These are phyloP conservation scores for Leccinum arenicola DNA, from an alignment of 768 basidiomycete genomes.

Conservation along the genomic window DNA sequence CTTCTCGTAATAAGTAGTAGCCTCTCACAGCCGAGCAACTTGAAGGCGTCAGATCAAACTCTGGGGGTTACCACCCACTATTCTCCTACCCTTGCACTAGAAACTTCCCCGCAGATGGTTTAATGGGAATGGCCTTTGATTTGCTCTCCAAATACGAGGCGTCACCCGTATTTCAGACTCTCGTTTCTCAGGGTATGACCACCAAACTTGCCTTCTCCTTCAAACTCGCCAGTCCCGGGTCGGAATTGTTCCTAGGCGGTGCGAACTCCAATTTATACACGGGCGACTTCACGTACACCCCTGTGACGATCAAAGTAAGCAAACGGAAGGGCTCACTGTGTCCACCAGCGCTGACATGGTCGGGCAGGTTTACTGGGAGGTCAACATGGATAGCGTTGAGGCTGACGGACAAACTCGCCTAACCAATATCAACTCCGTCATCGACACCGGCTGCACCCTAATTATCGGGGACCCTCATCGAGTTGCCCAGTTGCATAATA, in stretches of 20 bases:
- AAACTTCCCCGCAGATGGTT: conserved; percentile 19
- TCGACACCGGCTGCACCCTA: conserved; percentile 23
- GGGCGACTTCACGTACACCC: conserved; percentile 41
- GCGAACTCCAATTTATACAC: conserved; percentile 41
- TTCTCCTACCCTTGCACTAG: background rate
- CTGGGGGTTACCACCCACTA: conserved; percentile 13
- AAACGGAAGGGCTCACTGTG: background rate
- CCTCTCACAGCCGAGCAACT: background rate
- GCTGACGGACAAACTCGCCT: background rate
- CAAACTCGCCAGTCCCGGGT: conserved; percentile 36
- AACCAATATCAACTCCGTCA: conserved; percentile 1
- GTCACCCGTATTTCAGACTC: conserved; percentile 39
- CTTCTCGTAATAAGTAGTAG: background rate
- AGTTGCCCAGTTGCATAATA: conserved; percentile 20
- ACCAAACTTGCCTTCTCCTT: conserved; percentile 39
- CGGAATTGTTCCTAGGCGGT: conserved; percentile 56
- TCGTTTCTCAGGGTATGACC: conserved; percentile 34
- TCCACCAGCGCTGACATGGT: background rate
- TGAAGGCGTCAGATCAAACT: conserved; percentile 11
- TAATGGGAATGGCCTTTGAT: conserved; percentile 42
- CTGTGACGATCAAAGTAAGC: conserved; percentile 10
- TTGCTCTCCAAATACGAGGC: conserved; percentile 34
- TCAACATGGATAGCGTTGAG: conserved; percentile 9
- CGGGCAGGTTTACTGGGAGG: conserved; percentile 19
- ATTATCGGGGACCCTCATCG: background rate